These are phyloP conservation scores for Neopestalotiopsis sp. DNA, from an alignment of 2,329 filamentous ascomycete species.

Conservation along the genomic window DNA sequence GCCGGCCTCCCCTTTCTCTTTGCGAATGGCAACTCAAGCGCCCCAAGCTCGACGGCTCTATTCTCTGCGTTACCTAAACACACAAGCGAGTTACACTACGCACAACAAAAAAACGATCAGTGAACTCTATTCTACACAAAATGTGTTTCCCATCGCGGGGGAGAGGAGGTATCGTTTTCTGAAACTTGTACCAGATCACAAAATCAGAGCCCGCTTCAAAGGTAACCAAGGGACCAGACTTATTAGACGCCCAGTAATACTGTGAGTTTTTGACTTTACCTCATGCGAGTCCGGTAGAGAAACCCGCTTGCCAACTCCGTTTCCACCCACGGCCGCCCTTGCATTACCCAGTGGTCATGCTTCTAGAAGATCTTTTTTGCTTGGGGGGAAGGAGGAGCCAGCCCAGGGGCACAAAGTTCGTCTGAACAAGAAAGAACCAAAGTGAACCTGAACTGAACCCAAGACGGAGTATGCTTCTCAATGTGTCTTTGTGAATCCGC, in stretches of 20 bases:
- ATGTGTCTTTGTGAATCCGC: too few species aligned
- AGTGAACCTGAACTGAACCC: neutral
- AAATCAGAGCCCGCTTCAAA: neutral
- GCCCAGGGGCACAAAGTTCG: neutral
- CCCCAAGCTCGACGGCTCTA: too few species aligned
- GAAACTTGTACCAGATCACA: neutral
- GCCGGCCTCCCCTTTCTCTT: neutral
- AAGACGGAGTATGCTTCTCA: neutral
- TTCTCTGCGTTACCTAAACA: too few species aligned
- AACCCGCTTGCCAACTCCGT: too few species aligned
- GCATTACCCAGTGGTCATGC: neutral
- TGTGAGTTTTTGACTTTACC: neutral
- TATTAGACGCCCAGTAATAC: too few species aligned
- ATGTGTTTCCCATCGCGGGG: constrained; percentile 1
- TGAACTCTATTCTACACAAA: constrained; percentile 13
- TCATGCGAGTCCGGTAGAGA: too few species aligned
- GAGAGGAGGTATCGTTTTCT: neutral
- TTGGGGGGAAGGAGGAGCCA: neutral
- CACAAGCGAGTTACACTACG: too few species aligned
- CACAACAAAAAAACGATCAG: neutral
- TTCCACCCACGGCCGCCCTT: neutral
- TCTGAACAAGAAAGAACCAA: neutral
- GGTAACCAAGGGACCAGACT: neutral
- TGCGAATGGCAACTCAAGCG: neutral
- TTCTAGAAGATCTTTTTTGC: constrained; percentile 8